A percentile compares a stretch with the other conserved stretches of the same genome.
phyloP scores from a whole-genome alignment of 345 rosid species.

The Luvunga scandens region DNA sequence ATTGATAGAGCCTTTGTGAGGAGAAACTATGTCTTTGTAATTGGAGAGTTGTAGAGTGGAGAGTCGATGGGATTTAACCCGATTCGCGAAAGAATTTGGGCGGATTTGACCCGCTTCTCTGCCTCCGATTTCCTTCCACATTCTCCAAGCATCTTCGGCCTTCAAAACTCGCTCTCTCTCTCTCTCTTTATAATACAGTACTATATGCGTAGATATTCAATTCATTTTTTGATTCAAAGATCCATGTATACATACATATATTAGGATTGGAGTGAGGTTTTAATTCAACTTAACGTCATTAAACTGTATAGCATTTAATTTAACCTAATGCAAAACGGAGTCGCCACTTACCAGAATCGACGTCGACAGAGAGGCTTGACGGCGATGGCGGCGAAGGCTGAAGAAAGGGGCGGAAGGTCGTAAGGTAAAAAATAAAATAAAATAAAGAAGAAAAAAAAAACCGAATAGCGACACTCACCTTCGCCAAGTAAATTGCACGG shows the following conservation, averaged over 20 bases:
- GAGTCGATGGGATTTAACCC: constrained; percentile 55
- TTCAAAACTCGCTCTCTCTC: constrained; percentile 9
- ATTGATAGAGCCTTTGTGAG: constrained; percentile 86
- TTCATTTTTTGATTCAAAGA: background rate
- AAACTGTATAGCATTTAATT: background rate
- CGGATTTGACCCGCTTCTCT: constrained; percentile 82
- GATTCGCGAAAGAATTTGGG: constrained; percentile 58
- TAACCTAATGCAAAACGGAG: background rate
- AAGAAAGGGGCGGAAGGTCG: background rate
- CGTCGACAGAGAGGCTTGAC: background rate
- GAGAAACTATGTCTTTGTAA: constrained; percentile 71
- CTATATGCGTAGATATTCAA: background rate
- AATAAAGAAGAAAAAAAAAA: too few species aligned
- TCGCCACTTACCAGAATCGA: background rate
- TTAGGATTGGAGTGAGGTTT: too few species aligned
- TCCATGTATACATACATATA: background rate
- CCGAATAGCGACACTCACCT: background rate
- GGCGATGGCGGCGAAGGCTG: background rate
- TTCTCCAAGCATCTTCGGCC: constrained; percentile 71
- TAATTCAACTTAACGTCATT: background rate
- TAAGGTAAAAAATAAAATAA: background rate
- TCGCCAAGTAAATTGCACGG: background rate
- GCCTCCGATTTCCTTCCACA: constrained; percentile 81
- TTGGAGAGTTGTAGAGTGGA: constrained; percentile 70
- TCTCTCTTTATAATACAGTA: background rate